A percentile compares a stretch with the other conserved stretches of the same genome.
These are phyloP conservation scores for Rhizopogon vinicolor DNA, from an alignment of 768 basidiomycete species.

Conservation along the genomic window DNA sequence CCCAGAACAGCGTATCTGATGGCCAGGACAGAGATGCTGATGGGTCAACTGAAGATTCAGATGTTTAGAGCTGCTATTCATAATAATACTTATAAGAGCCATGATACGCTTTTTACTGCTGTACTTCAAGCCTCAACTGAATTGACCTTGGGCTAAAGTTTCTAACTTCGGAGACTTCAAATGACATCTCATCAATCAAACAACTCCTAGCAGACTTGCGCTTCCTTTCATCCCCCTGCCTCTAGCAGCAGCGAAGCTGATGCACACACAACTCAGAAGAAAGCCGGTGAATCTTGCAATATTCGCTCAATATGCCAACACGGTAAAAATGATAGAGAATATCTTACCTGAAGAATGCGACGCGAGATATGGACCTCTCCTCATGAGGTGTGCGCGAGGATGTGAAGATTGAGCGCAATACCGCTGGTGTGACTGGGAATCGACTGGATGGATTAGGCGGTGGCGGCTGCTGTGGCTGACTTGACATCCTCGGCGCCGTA, in stretches of 20 bases:
- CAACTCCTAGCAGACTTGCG: slow-evolving; percentile 67
- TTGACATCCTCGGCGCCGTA: slow-evolving; percentile 30
- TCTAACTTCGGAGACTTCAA: neutral
- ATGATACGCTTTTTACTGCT: neutral
- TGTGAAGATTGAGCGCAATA: slow-evolving; percentile 79
- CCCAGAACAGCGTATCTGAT: slow-evolving; percentile 11
- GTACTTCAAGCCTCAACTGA: neutral
- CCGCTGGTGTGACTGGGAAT: slow-evolving; percentile 81
- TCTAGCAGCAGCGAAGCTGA: slow-evolving; percentile 69
- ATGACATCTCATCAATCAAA: slow-evolving; percentile 17
- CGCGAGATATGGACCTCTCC: slow-evolving; percentile 77
- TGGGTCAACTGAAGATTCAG: slow-evolving; percentile 17
- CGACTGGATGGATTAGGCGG: slow-evolving; percentile 48
- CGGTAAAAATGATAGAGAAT: slow-evolving; percentile 1
- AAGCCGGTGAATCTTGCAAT: slow-evolving; percentile 71
- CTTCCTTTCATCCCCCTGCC: slow-evolving; percentile 63
- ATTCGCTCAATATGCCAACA: neutral
- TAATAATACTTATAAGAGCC: neutral
- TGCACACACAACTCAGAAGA: slow-evolving; percentile 74
- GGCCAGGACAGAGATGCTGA: slow-evolving; percentile 10
- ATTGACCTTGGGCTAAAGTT: neutral
- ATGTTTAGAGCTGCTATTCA: neutral
- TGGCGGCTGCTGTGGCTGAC: slow-evolving; percentile 32
- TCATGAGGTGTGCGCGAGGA: slow-evolving; percentile 79
- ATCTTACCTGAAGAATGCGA: slow-evolving; percentile 79